Evolutionary conservation across 805 yeast species (phyloP), one percentile per base, ranked within the genome.

Genomic region (Candida pseudoglaebosa): DNA sequence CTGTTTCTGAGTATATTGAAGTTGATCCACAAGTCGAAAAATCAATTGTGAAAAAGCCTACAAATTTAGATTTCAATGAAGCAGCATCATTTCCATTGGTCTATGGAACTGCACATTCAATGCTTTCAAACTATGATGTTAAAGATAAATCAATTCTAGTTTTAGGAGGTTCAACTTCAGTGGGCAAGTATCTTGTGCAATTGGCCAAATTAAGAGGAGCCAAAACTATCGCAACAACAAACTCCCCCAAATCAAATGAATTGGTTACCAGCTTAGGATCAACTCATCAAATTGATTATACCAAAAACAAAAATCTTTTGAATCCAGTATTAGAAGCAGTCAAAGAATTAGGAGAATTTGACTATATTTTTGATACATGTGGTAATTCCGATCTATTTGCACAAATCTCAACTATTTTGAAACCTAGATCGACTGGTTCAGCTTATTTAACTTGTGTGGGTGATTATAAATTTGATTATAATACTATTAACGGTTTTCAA

Each of bases 101-200:
- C 0, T 77, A 72, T 46, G 77, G 78, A 14, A 82, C 95, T 3
- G 90, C 91, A 0, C 68, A 52, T 46, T 53, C 63, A 34, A 53
- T 69, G 37, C 54, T 73, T 20, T 52, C 54, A 5, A 36, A 49
- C 19, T 53, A 54, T 3, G 65, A 59, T 24, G 59, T 75, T 16
- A 65, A 62, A 28, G 64, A 66, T 8, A 64, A 77, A 4, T 73
- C 69, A 42, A 75, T 83, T 3, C 65, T 84, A 34, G 70, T 87
- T 15, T 62, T 84, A 34, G 95, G 95, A 24, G 91, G 84, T 18
- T 80, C 84, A 5, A 79, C 95, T 1, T 61, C 81, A 8, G 89
- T 83, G 12, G 89, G 90, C 15, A 54, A 70, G 20, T 70, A 66
- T 42, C 66, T 72, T 3, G 63, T 78, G 24, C 86, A 80, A 54